Conservation (phyloP, 306 rosid species). For the Acacia confusa region DNA sequence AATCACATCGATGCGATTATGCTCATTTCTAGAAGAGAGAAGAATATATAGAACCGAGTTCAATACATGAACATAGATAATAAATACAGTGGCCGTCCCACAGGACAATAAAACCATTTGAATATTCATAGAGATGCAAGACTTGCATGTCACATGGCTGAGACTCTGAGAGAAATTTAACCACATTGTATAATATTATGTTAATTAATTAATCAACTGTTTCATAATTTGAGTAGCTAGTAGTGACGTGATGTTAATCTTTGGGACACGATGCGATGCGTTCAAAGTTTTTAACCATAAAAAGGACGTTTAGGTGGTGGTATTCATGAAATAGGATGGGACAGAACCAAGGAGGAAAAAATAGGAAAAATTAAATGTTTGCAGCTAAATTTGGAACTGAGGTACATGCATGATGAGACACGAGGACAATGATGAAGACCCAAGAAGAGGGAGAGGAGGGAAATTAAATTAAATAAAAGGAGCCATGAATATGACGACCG, state of each 20-base stretch:
- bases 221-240: slow-evolving; percentile 14
- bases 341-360: slow-evolving; percentile 14
- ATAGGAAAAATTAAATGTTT: slow-evolving; percentile 8
- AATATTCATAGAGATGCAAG: slow-evolving; percentile 1
- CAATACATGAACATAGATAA: neutral
- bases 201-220: neutral
- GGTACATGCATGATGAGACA: slow-evolving; percentile 3
- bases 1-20: neutral
- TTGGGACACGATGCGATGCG: neutral
- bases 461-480: neutral
- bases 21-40: slow-evolving; percentile 15
- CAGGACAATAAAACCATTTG: neutral
- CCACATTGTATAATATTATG: neutral
- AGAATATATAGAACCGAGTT: neutral
- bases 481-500: slow-evolving; percentile 15
- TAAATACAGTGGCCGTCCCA: neutral
- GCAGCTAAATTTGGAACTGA: slow-evolving; percentile 28
- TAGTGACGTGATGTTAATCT: neutral
- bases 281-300: slow-evolving; percentile 5
- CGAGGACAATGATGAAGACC: slow-evolving; percentile 12
- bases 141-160: neutral
- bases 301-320: slow-evolving; percentile 19
- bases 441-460: neutral
- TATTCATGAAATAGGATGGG: slow-evolving; percentile 6
- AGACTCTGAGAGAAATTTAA: neutral